Conservation (phyloP, 768 basidiomycete genomes). For the Harrya chromipes region DNA sequence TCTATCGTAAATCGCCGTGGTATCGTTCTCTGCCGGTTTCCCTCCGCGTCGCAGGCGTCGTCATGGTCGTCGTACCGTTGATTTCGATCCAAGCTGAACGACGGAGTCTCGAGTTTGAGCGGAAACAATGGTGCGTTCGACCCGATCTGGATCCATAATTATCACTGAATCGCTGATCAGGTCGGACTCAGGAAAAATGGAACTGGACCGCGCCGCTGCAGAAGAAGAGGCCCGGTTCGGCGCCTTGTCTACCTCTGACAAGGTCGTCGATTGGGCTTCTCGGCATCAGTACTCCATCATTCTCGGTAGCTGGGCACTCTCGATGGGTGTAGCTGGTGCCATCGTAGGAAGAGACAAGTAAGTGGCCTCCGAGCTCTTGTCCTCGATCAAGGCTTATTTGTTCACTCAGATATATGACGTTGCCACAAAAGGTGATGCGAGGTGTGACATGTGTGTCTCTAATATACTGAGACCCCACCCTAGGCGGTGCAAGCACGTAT, state of each 20-base stretch:
- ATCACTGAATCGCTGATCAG: constrained; percentile 6
- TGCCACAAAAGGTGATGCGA: constrained; percentile 27
- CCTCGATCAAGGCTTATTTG: background rate
- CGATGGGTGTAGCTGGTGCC: constrained; percentile 60
- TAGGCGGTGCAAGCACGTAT: constrained; percentile 80
- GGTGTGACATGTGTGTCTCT: too few relatives aligned
- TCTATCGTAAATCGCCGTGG: constrained; percentile 51
- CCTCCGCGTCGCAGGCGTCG: constrained; percentile 66
- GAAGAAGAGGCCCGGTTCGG: constrained; percentile 45
- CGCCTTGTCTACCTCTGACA: constrained; percentile 46
- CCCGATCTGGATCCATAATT: too few relatives aligned
- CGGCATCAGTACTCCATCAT: constrained; percentile 74
- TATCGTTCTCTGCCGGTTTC: constrained; percentile 66
- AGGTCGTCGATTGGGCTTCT: constrained; percentile 57
- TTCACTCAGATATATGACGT: constrained; percentile 19
- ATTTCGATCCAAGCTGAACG: constrained; percentile 74
- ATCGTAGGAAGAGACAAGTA: constrained; percentile 64
- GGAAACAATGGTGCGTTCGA: constrained; percentile 51
- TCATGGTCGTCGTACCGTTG: constrained; percentile 63
- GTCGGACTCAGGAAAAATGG: constrained; percentile 44
- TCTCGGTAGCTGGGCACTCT: constrained; percentile 69
- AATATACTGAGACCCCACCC: constrained; percentile 34
- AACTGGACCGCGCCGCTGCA: constrained; percentile 48
- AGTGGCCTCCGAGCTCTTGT: constrained; percentile 25
- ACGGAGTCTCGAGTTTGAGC: constrained; percentile 62